These are phyloP conservation scores for Lathyrus aphaca DNA, from an alignment of 306 rosid genomes.

Conservation along the genomic window DNA sequence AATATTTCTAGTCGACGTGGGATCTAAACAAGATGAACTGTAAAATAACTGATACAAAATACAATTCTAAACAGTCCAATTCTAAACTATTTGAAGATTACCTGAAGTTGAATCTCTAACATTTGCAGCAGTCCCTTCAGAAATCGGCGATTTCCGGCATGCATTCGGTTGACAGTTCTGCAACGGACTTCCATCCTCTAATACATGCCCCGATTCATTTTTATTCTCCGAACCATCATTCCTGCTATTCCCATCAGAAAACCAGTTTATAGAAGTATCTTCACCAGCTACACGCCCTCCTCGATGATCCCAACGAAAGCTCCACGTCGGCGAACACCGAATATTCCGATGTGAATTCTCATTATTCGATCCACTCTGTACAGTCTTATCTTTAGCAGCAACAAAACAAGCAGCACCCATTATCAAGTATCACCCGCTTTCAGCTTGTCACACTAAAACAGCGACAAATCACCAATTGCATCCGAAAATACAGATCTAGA, in stretches of 20 bases:
- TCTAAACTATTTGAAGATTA: conserved; percentile 21
- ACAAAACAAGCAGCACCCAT: conserved; percentile 63
- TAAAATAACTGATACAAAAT: conserved; percentile 1
- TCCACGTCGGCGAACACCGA: conserved; percentile 54
- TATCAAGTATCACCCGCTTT: conserved; percentile 23
- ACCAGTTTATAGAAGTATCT: conserved; percentile 57
- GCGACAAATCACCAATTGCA: conserved; percentile 12
- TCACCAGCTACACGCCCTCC: conserved; percentile 63
- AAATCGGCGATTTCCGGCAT: conserved; percentile 42
- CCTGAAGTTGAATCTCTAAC: conserved; percentile 45
- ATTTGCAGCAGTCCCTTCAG: conserved; percentile 41
- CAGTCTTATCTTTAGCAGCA: conserved; percentile 50
- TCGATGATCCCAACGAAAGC: conserved; percentile 60
- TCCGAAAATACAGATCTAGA: conserved; percentile 21
- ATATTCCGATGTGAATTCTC: conserved; percentile 40
- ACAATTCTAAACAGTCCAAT: conserved; percentile 12
- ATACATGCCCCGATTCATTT: conserved; percentile 50
- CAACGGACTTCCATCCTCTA: conserved; percentile 49
- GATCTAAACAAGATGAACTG: background rate
- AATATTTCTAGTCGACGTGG: background rate
- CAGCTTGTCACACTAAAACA: conserved; percentile 29
- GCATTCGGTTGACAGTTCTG: conserved; percentile 38
- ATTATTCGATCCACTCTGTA: conserved; percentile 47
- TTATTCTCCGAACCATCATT: conserved; percentile 48
- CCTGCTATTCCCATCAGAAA: conserved; percentile 50